phyloP scores from a whole-genome alignment of 805 yeast species.

The Maudiozyma pseudohumilis region DNA sequence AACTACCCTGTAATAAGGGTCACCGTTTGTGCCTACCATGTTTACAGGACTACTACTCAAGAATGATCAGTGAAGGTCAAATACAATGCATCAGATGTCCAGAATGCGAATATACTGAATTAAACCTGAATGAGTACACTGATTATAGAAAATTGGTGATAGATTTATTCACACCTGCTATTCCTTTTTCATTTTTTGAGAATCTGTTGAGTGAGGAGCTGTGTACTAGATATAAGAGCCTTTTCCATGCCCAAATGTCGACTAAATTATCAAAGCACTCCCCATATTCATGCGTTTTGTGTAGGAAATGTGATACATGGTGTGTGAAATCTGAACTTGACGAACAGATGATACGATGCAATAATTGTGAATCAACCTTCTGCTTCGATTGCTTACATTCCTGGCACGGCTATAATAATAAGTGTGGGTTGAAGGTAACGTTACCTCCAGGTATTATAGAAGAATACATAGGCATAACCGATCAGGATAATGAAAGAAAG shows the following conservation, averaged over 20 bases:
- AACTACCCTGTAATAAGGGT: slow-evolving; percentile 29
- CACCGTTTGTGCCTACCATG: slow-evolving; percentile 44
- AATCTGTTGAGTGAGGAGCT: slow-evolving; percentile 24
- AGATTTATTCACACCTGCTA: slow-evolving; percentile 33
- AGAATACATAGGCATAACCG: slow-evolving; percentile 26
- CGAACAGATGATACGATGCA: slow-evolving; percentile 41
- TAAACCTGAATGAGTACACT: slow-evolving; percentile 14
- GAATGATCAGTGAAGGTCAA: slow-evolving; percentile 38
- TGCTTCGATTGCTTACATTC: slow-evolving; percentile 48
- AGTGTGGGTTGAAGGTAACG: slow-evolving; percentile 33
- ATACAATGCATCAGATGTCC: slow-evolving; percentile 50
- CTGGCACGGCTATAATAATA: slow-evolving; percentile 48
- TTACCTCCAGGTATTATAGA: slow-evolving; percentile 26
- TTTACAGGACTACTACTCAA: slow-evolving; percentile 33
- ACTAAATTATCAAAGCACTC: slow-evolving; percentile 35
- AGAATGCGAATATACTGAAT: slow-evolving; percentile 29
- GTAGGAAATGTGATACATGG: slow-evolving; percentile 44
- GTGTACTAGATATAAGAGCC: slow-evolving; percentile 31
- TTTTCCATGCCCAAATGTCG: slow-evolving; percentile 34
- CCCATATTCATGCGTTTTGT: slow-evolving; percentile 40
- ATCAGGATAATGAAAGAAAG: slow-evolving; percentile 26
- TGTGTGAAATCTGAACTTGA: slow-evolving; percentile 39
- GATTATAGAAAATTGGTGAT: slow-evolving; percentile 28
- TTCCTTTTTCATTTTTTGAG: slow-evolving; percentile 30
- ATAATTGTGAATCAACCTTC: slow-evolving; percentile 41